Evolutionary conservation across 2,329 filamentous ascomycete genomes (phyloP).

Genomic region (Nigrospora oryzae): DNA sequence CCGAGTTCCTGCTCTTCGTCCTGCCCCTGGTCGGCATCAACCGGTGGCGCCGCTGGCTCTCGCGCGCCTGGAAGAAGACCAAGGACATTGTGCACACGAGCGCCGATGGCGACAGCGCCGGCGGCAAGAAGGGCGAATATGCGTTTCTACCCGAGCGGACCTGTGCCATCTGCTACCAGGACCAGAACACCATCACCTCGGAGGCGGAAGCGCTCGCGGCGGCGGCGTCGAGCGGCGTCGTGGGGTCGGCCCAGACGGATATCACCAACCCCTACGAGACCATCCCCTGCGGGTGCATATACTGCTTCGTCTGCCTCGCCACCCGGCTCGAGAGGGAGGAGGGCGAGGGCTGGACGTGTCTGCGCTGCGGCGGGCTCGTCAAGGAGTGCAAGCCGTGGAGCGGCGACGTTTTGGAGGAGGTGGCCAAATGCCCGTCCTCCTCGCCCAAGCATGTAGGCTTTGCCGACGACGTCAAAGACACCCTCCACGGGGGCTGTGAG

Average conservation of each 20-base stretch:
- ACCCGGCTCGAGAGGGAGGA: conserved; percentile 85
- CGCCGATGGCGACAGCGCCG: conserved; percentile 32
- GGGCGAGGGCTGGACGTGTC: conserved; percentile 86
- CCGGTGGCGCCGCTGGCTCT: conserved; percentile 86
- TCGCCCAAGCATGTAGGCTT: conserved; percentile 54
- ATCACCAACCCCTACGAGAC: conserved; percentile 95
- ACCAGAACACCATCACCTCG: conserved; percentile 70
- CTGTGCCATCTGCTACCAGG: conserved; percentile 93
- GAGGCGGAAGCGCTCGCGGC: conserved; percentile 71
- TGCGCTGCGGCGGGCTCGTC: conserved; percentile 77
- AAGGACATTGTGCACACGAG: conserved; percentile 53
- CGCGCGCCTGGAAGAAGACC: conserved; percentile 75
- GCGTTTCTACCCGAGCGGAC: conserved; percentile 85
- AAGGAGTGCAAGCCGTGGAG: conserved; percentile 86
- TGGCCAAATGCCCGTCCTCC: conserved; percentile 25
- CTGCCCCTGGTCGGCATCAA: conserved; percentile 94
- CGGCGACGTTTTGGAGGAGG: conserved; percentile 71
- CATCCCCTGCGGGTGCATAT: conserved; percentile 81
- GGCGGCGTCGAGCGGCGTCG: conserved; percentile 63
- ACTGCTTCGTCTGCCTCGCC: conserved; percentile 94
- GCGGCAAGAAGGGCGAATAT: conserved; percentile 61
- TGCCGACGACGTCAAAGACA: conserved; percentile 37
- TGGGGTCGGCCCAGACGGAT: conserved; percentile 84
- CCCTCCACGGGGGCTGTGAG: conserved; percentile 11
- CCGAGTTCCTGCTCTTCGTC: conserved; percentile 94